Percentiles rank a stretch among this genome's conserved stretches.
These are phyloP conservation scores for Calocybe cyanea DNA, from an alignment of 768 basidiomycete genomes.

Conservation along the genomic window DNA sequence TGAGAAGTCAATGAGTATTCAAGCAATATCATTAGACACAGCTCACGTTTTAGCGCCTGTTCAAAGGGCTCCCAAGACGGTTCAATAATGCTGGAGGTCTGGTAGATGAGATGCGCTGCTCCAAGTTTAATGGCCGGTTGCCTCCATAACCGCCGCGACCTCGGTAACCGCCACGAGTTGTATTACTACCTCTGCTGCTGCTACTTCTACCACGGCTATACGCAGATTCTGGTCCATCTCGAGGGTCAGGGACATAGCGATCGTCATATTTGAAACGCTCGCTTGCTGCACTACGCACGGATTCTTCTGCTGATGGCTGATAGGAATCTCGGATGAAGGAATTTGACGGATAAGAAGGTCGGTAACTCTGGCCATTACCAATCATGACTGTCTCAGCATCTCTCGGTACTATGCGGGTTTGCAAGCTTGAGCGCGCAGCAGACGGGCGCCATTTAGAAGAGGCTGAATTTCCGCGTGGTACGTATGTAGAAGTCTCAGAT, in stretches of 20 bases:
- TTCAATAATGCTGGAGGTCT: constrained; percentile 19
- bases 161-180: constrained; percentile 6
- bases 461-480: background rate
- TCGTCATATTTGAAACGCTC: constrained; percentile 1
- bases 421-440: constrained; percentile 15
- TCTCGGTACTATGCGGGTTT: constrained; percentile 13
- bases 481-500: constrained; percentile 5
- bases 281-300: background rate
- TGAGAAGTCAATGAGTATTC: background rate
- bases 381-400: background rate
- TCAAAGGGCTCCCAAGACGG: constrained; percentile 12
- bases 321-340: background rate
- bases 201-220: background rate
- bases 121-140: constrained; percentile 13
- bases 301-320: background rate
- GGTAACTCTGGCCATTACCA: constrained; percentile 14
- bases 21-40: background rate
- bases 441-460: constrained; percentile 16
- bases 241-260: constrained; percentile 2
- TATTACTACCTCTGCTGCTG: background rate
- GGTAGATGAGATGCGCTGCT: constrained; percentile 21
- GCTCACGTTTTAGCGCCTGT: constrained; percentile 2
- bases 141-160: constrained; percentile 14
- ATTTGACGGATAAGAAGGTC: constrained; percentile 11
- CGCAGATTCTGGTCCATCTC: constrained; percentile 5